phyloP scores from a whole-genome alignment of 1,139 yeast species.

The Hansenula anomala region DNA sequence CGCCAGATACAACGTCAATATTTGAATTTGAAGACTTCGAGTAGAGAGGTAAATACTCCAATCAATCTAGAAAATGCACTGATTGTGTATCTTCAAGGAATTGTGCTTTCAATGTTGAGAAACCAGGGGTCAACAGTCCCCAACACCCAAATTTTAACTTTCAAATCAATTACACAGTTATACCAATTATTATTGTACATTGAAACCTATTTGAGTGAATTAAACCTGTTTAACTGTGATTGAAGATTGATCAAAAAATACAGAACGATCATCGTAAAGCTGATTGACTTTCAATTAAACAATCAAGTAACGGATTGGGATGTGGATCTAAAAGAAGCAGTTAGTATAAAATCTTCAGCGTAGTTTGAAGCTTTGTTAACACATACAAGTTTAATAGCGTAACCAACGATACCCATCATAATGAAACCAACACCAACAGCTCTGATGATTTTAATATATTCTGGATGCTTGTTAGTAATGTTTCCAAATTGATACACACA shows the following conservation, averaged over 20 bases:
- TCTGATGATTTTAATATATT: constrained; percentile 81
- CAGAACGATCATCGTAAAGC: not conserved
- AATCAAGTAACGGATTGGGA: constrained; percentile 95
- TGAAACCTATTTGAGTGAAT: not conserved
- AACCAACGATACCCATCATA: constrained; percentile 98
- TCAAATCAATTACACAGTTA: too few species aligned
- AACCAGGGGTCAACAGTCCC: too few species aligned
- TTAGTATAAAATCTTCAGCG: constrained; percentile 7
- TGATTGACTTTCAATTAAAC: constrained; percentile 43
- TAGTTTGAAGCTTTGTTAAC: constrained; percentile 10
- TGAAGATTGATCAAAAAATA: not conserved
- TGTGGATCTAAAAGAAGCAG: constrained; percentile 52
- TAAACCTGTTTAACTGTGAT: not conserved
- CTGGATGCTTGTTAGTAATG: constrained; percentile 36
- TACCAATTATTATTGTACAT: not conserved
- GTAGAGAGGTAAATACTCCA: too few species aligned
- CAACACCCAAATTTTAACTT: too few species aligned
- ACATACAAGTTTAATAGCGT: constrained; percentile 73
- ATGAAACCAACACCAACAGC: constrained; percentile 96
- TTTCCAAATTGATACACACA: not conserved
- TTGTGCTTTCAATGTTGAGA: too few species aligned
- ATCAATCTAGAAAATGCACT: too few species aligned
- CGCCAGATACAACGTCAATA: too few species aligned
- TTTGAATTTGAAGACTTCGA: too few species aligned
- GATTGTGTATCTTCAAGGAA: too few species aligned